Percentiles rank a stretch among this genome's conserved stretches.
phyloP scores from a whole-genome alignment of 129 eudicot species.

The Cynara cardunculus region DNA sequence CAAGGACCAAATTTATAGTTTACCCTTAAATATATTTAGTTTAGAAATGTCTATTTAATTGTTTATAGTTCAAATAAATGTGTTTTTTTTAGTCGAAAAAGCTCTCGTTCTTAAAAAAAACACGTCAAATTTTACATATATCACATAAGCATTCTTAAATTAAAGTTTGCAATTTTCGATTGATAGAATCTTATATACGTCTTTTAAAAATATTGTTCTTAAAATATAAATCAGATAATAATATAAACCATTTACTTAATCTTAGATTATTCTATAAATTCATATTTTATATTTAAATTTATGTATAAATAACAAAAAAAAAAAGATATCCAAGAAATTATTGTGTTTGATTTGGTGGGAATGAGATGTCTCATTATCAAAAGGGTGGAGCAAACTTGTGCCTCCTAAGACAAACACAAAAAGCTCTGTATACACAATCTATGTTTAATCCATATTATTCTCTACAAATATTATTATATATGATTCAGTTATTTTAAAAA shows the following conservation, averaged over 20 bases:
- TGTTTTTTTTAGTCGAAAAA: no score
- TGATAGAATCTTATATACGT: not conserved
- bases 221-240: not conserved
- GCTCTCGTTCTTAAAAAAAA: no score
- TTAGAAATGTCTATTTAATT: no score
- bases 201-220: not conserved
- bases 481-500: no score
- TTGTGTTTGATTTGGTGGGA: constrained; percentile 30
- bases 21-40: no score
- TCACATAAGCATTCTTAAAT: not conserved
- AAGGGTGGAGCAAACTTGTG: not conserved
- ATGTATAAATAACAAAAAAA: not conserved
- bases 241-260: not conserved
- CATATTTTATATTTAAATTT: not conserved
- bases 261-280: not conserved
- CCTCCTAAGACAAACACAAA: not conserved
- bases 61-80: no score
- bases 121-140: no score
- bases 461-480: not conserved
- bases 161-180: not conserved
- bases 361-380: not conserved
- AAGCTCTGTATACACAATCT: not conserved
- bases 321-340: constrained; percentile 14
- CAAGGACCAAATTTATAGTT: no score
- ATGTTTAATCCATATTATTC: not conserved